These are phyloP conservation scores for Sporothrix euskadiensis DNA, from an alignment of 2,329 filamentous ascomycete species.

Conservation along the genomic window DNA sequence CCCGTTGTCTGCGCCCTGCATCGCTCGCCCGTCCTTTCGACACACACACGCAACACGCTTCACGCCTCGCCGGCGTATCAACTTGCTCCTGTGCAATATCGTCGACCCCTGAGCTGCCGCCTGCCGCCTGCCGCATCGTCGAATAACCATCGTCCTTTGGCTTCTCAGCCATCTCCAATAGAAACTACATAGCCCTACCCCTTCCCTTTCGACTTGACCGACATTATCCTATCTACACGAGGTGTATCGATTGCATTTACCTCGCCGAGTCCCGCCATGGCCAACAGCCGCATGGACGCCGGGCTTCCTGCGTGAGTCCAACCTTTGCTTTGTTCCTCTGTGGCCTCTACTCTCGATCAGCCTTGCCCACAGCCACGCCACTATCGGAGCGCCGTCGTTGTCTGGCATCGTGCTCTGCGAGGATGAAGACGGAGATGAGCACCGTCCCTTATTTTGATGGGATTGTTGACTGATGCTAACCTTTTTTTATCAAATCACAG, in stretches of 20 bases:
- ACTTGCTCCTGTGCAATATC: slow-evolving; percentile 2
- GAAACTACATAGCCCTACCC: neutral
- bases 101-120: neutral
- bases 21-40: slow-evolving; percentile 3
- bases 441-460: neutral
- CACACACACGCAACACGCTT: neutral
- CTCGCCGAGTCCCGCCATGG: slow-evolving; percentile 15
- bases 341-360: slow-evolving; percentile 2
- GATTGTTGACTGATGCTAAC: slow-evolving; percentile 17
- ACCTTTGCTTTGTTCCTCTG: neutral
- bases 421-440: neutral
- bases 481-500: slow-evolving; percentile 44
- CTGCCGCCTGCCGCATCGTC: neutral
- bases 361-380: slow-evolving; percentile 16
- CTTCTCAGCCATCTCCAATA: neutral
- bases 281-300: slow-evolving; percentile 46
- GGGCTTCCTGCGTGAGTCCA: slow-evolving; percentile 63
- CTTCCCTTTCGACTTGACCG: slow-evolving; percentile 1
- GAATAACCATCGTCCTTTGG: neutral
- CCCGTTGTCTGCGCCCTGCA: slow-evolving; percentile 22
- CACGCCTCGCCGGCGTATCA: slow-evolving; percentile 16
- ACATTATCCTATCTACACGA: neutral
- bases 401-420: neutral
- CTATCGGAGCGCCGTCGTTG: neutral
- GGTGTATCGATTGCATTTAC: slow-evolving; percentile 12